These are phyloP conservation scores for Venturia asperata DNA, from an alignment of 2,329 filamentous ascomycete genomes.

Conservation along the genomic window DNA sequence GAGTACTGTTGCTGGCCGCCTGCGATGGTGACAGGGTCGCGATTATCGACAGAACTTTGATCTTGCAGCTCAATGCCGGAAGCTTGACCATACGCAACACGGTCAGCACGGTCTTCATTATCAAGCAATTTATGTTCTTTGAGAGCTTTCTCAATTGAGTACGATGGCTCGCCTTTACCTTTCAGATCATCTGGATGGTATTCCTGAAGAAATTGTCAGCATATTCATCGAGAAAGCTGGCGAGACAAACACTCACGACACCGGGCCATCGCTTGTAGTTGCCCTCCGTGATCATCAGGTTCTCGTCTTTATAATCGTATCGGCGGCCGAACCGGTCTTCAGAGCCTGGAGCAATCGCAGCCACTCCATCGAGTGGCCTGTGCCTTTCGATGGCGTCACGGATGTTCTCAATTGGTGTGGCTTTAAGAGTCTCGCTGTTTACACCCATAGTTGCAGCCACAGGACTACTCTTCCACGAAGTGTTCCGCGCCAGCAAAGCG, in stretches of 20 bases:
- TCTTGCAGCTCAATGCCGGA: slow-evolving; percentile 39
- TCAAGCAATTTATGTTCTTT: slow-evolving; percentile 50
- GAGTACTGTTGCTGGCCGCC: slow-evolving; percentile 22
- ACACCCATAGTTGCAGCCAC: slow-evolving; percentile 66
- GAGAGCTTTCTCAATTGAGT: slow-evolving; percentile 59
- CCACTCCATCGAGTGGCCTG: slow-evolving; percentile 73
- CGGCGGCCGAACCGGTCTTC: slow-evolving; percentile 60
- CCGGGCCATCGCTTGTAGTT: slow-evolving; percentile 70
- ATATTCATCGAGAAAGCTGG: not conserved
- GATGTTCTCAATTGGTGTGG: slow-evolving; percentile 73
- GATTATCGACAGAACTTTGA: not conserved
- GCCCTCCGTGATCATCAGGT: slow-evolving; percentile 71
- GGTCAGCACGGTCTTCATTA: slow-evolving; percentile 12
- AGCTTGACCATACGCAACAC: slow-evolving; percentile 24
- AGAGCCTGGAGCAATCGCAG: slow-evolving; percentile 66
- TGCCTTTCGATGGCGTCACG: slow-evolving; percentile 65
- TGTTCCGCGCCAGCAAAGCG: slow-evolving; percentile 66
- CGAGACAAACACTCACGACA: slow-evolving; percentile 50
- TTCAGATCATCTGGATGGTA: slow-evolving; percentile 74
- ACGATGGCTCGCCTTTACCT: slow-evolving; percentile 74
- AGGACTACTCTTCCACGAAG: slow-evolving; percentile 55
- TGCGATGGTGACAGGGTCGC: slow-evolving; percentile 24
- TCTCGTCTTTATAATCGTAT: slow-evolving; percentile 74
- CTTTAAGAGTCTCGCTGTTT: slow-evolving; percentile 69
- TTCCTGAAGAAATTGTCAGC: slow-evolving; percentile 30